phyloP scores from a whole-genome alignment of 495 filamentous ascomycete species.

The Penicillium bialowiezense region DNA sequence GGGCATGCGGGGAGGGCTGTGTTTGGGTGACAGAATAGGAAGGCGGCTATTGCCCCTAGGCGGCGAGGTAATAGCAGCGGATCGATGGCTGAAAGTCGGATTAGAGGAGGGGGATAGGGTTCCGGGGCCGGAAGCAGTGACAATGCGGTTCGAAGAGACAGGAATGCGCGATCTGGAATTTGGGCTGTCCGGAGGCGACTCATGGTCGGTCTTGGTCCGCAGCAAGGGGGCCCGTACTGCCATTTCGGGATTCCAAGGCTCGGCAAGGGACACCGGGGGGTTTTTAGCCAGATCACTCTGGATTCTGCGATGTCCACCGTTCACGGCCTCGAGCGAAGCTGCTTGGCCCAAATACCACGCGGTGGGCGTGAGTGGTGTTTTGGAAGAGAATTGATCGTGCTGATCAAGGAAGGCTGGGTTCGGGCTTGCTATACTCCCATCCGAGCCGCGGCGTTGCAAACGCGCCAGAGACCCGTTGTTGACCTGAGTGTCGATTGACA shows the following conservation, averaged over 20 bases:
- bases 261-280: constrained; percentile 23
- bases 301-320: constrained; percentile 42
- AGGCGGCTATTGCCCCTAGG: constrained; percentile 46
- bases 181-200: constrained; percentile 33
- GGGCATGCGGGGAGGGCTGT: constrained; percentile 30
- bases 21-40: constrained; percentile 39
- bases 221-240: constrained; percentile 37
- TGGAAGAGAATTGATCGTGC: constrained; percentile 32
- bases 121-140: constrained; percentile 45
- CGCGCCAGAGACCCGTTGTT: constrained; percentile 35
- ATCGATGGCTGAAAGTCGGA: constrained; percentile 40
- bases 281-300: constrained; percentile 43
- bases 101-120: constrained; percentile 43
- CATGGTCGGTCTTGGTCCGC: constrained; percentile 25
- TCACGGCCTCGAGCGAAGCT: constrained; percentile 47
- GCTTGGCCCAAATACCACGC: constrained; percentile 54
- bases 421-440: constrained; percentile 52
- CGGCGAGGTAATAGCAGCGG: constrained; percentile 30
- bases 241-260: constrained; percentile 36
- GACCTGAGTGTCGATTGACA: constrained; percentile 37
- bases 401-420: constrained; percentile 49
- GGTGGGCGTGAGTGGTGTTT: constrained; percentile 51
- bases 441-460: constrained; percentile 49
- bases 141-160: constrained; percentile 47
- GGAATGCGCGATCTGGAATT: constrained; percentile 59